Evolutionary conservation across 2,329 filamentous ascomycete species (phyloP).

Genomic region (Phaeophleospora eucalypticola): DNA sequence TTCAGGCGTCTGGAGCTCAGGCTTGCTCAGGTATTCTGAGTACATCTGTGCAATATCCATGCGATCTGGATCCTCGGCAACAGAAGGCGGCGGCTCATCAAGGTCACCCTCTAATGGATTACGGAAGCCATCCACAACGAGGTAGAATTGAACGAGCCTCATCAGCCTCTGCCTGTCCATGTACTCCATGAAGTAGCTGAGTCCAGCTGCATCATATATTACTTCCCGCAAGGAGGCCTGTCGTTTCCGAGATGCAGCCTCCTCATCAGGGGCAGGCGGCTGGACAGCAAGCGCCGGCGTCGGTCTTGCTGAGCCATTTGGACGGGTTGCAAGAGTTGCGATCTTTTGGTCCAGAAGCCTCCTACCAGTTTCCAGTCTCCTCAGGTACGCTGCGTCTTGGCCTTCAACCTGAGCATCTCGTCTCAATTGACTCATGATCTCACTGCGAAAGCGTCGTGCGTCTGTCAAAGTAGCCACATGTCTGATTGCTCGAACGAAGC

Average conservation of each 20-base stretch:
- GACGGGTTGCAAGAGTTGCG: constrained; percentile 61
- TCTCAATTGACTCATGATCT: constrained; percentile 87
- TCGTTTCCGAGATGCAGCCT: constrained; percentile 60
- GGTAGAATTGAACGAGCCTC: constrained; percentile 93
- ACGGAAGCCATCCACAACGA: constrained; percentile 93
- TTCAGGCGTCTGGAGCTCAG: constrained; percentile 73
- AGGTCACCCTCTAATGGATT: constrained; percentile 87
- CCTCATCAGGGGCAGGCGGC: constrained; percentile 28
- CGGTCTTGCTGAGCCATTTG: constrained; percentile 47
- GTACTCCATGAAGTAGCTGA: constrained; percentile 99
- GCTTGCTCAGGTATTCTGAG: constrained; percentile 77
- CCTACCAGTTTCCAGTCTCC: constrained; percentile 87
- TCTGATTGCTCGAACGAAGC: constrained; percentile 84
- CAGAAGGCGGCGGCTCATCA: constrained; percentile 53
- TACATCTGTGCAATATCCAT: constrained; percentile 87
- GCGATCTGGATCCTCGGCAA: constrained; percentile 70
- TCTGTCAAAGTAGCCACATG: constrained; percentile 90
- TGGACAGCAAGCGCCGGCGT: constrained; percentile 39
- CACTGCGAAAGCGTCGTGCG: constrained; percentile 84
- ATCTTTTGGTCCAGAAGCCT: constrained; percentile 86
- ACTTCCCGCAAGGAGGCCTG: constrained; percentile 77
- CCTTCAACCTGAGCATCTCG: constrained; percentile 72
- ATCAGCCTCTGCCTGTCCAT: constrained; percentile 91
- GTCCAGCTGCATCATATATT: constrained; percentile 80
- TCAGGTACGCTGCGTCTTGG: constrained; percentile 80